A percentile compares a stretch with the other conserved stretches of the same genome.
These are phyloP conservation scores for Leishmania aethiopica DNA, from an alignment of 208 protist species.

Conservation along the genomic window DNA sequence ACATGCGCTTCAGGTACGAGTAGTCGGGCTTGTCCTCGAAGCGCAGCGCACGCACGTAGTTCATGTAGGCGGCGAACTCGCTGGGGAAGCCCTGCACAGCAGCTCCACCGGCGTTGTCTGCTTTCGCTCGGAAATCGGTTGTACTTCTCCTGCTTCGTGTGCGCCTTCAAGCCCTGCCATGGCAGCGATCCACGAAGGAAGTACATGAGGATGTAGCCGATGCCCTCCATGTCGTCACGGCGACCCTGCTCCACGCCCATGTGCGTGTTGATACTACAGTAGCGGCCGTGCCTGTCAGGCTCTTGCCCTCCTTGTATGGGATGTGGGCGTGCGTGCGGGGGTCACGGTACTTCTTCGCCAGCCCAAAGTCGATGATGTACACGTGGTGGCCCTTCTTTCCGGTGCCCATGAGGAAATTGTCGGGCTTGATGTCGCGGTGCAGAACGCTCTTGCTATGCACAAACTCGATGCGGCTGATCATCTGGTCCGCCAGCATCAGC, in stretches of 20 bases:
- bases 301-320: constrained; percentile 99
- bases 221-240: constrained; percentile 98
- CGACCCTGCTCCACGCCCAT: constrained; percentile 97
- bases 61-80: constrained; percentile 98
- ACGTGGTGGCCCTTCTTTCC: constrained; percentile 91
- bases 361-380: constrained; percentile 99
- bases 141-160: constrained; percentile 99
- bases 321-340: constrained; percentile 98
- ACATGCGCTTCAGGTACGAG: constrained; percentile 97
- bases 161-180: constrained; percentile 97
- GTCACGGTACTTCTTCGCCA: constrained; percentile 99
- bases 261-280: constrained; percentile 99
- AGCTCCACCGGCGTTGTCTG: constrained; percentile 94
- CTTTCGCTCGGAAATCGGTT: constrained; percentile 99
- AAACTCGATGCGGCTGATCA: constrained; percentile 92
- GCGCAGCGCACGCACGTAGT: constrained; percentile 95
- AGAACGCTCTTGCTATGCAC: constrained; percentile 93
- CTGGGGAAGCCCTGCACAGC: constrained; percentile 93
- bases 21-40: constrained; percentile 99
- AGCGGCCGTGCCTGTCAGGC: constrained; percentile 99
- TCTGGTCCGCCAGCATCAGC: constrained; percentile 93
- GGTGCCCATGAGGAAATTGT: constrained; percentile 95
- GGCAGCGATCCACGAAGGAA: constrained; percentile 98
- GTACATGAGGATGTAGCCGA: constrained; percentile 99
- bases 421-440: constrained; percentile 95